Percentiles rank a stretch among this genome's conserved stretches.
These are phyloP conservation scores for Setaria italica DNA, from an alignment of 202 grass and related monocot species.

Conservation along the genomic window DNA sequence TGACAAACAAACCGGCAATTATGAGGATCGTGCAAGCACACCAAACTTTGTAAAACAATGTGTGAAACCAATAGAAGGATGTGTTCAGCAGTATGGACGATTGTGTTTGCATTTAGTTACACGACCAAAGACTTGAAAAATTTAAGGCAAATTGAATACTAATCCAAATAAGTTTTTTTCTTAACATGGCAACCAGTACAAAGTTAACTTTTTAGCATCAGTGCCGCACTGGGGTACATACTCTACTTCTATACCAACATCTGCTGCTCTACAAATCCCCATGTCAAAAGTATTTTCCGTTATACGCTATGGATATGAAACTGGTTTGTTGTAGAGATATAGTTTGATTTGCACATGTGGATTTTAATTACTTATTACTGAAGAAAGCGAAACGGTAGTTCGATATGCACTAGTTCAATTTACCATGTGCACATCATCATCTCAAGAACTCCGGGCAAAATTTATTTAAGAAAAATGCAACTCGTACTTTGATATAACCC, in stretches of 20 bases:
- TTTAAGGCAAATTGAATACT: not conserved
- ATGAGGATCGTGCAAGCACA: not conserved
- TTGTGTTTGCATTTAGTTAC: constrained; percentile 3
- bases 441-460: not conserved
- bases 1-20: not conserved
- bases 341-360: not conserved
- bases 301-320: not conserved
- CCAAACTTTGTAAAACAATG: not conserved
- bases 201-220: not conserved
- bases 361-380: too few relatives aligned
- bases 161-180: not conserved
- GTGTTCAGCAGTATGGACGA: not conserved
- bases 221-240: not conserved
- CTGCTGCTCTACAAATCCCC: not conserved
- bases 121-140: not conserved
- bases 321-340: not conserved
- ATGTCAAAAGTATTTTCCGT: not conserved
- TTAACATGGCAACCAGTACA: not conserved
- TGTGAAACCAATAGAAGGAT: not conserved
- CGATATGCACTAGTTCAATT: not conserved
- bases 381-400: not conserved
- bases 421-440: not conserved
- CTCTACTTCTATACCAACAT: too few relatives aligned
- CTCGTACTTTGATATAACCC: not conserved
- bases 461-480: not conserved